These are phyloP conservation scores for Meyerozyma sp. DNA, from an alignment of 1,139 yeast genomes.

Conservation along the genomic window DNA sequence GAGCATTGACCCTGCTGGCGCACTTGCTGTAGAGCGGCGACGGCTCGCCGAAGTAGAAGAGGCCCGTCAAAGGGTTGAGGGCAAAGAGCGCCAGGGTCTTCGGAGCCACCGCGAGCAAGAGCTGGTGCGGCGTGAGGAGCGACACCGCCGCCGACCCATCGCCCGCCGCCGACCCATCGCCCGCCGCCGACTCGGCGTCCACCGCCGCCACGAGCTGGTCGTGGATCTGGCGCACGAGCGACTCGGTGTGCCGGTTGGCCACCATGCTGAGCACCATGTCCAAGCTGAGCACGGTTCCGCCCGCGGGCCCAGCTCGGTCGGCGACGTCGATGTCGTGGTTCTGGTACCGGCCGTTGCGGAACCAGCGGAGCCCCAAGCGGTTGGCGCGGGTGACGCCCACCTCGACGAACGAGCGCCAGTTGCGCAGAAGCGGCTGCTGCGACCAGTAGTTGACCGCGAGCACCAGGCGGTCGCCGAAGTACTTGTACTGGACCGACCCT, in stretches of 20 bases:
- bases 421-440: constrained; percentile 31
- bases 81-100: constrained; percentile 33
- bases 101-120: constrained; percentile 30
- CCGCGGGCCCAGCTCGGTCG: not conserved
- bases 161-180: no score
- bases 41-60: constrained; percentile 40
- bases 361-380: constrained; percentile 62
- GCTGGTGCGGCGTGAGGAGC: constrained; percentile 30
- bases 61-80: constrained; percentile 43
- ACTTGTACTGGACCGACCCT: constrained; percentile 60
- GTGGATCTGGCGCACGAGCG: not conserved
- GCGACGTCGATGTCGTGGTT: constrained; percentile 4
- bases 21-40: constrained; percentile 32
- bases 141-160: constrained; percentile 6
- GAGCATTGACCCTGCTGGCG: constrained; percentile 30
- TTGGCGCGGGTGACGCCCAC: constrained; percentile 57
- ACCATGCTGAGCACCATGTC: constrained; percentile 31
- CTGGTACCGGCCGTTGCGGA: constrained; percentile 46
- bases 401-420: constrained; percentile 50
- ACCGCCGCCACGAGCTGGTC: not conserved
- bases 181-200: not conserved
- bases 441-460: constrained; percentile 72
- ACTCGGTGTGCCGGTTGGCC: constrained; percentile 34
- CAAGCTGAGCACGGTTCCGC: constrained; percentile 23
- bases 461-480: constrained; percentile 56